Base-by-base conservation (phyloP, 306 rosid genomes). In the Herpetospermum pedunculosum region DNA sequence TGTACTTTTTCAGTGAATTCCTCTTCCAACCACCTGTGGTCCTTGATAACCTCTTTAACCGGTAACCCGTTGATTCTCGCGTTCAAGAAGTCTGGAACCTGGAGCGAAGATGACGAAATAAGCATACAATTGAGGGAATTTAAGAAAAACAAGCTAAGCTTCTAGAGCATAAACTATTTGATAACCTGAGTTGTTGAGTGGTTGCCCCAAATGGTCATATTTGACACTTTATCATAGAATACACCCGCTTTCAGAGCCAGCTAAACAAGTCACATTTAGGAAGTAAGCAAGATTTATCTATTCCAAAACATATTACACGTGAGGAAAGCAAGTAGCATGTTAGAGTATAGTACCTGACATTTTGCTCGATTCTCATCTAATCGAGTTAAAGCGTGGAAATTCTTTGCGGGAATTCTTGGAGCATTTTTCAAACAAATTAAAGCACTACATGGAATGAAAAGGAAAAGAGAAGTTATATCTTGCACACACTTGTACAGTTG, bases 221-320 rank as follows among this genome's bases (percentile, higher is more conserved):
- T 91, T 48, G 97, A 94, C 63, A 94, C 99, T 84, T 89, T 82
- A 83, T 94, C 99, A 71, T 94, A 94, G 89, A 94, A 94, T 71
- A 94, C 97, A 3, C 99, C 99, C 10, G 97, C 99, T 84, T 94
- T 94, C 81, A 89, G 96, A 59, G 99, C 99, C 43, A 94, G 85
- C 99, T 94, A 88, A 30, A 29, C 7, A 77, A 69, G 78, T 38
- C 43, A 73, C 75, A 81, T 70, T 75, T 81, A 71, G 81, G 49
- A 44, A 13, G 21, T 69, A 14, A 8, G 15, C 4, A 14, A 38
- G 67, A 46, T 34, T 73, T 49, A 67, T 34, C 4, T 29, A 5
- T 23, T 37, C 74, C 3, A 35, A 28, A 74, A 74, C 49, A 2
- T 53, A 35, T 32, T 19, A 54, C 32, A 23, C 21, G 37, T 9